phyloP scores from a whole-genome alignment of 2,329 filamentous ascomycete species.

The Neonectria sp. region DNA sequence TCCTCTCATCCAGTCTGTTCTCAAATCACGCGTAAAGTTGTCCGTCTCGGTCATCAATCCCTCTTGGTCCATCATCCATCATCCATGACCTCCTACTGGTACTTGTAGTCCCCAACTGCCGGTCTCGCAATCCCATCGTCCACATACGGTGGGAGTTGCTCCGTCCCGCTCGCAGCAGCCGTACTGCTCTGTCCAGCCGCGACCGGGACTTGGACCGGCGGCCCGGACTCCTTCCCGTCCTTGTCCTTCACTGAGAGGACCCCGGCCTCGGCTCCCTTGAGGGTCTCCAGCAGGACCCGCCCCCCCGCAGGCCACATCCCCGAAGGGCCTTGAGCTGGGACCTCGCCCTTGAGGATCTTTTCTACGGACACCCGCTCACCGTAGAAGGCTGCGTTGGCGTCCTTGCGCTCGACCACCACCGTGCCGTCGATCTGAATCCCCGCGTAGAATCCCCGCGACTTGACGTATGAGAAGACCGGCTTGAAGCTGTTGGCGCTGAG shows the following conservation, averaged over 20 bases:
- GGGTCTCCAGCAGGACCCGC: conserved; percentile 48
- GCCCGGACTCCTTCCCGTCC: conserved; percentile 31
- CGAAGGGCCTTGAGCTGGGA: conserved; percentile 44
- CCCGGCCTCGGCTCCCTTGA: conserved; percentile 53
- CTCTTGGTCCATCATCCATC: background rate
- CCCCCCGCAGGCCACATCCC: conserved; percentile 54
- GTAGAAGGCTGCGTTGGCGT: conserved; percentile 91
- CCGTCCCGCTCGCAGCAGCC: conserved; percentile 25
- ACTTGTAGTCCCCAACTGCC: conserved; percentile 46
- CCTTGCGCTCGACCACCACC: conserved; percentile 86
- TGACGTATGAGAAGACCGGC: conserved; percentile 80
- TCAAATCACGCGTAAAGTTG: background rate
- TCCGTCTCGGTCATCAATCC: background rate
- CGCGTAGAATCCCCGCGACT: conserved; percentile 90
- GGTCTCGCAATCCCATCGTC: conserved; percentile 44
- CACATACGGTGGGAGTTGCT: conserved; percentile 43
- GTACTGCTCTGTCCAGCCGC: conserved; percentile 28
- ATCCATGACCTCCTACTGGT: conserved; percentile 28
- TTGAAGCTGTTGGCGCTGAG: conserved; percentile 49
- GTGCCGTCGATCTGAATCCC: conserved; percentile 91
- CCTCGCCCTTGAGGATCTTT: conserved; percentile 63
- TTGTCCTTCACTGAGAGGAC: conserved; percentile 37
- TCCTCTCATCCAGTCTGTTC: background rate
- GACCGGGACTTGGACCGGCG: conserved; percentile 20
- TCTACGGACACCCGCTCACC: conserved; percentile 68